Conservation (phyloP, 2,329 filamentous ascomycete species). For the Aspergillus sergii region DNA sequence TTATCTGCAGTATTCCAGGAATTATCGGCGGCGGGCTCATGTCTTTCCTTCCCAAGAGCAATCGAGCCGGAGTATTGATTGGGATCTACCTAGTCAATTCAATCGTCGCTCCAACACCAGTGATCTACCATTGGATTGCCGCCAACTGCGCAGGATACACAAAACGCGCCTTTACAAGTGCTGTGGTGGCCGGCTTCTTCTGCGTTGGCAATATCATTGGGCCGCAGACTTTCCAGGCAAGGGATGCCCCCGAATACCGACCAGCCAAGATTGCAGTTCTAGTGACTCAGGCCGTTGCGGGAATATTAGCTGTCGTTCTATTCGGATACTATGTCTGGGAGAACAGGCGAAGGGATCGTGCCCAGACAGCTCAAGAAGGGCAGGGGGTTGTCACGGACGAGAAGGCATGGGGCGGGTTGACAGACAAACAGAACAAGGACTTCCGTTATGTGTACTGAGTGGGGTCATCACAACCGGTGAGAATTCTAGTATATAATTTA, state of each 20-base stretch:
- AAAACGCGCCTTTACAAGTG: slow-evolving; percentile 53
- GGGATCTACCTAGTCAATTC: slow-evolving; percentile 51
- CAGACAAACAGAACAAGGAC: slow-evolving; percentile 35
- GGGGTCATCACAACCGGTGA: not conserved
- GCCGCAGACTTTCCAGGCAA: slow-evolving; percentile 27
- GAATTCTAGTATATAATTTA: not conserved
- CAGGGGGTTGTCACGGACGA: slow-evolving; percentile 22
- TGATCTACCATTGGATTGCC: slow-evolving; percentile 51
- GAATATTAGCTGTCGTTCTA: slow-evolving; percentile 32
- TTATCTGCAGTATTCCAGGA: slow-evolving; percentile 48
- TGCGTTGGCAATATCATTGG: slow-evolving; percentile 47
- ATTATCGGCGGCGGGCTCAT: slow-evolving; percentile 48
- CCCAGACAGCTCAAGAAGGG: slow-evolving; percentile 15
- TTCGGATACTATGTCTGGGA: slow-evolving; percentile 33
- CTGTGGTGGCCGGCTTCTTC: slow-evolving; percentile 47
- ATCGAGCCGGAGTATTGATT: slow-evolving; percentile 46
- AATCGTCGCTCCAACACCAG: slow-evolving; percentile 46
- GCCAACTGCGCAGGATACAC: slow-evolving; percentile 54
- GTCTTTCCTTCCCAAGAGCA: slow-evolving; percentile 39
- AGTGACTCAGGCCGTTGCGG: slow-evolving; percentile 36
- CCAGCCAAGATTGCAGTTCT: slow-evolving; percentile 47
- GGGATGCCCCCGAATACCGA: slow-evolving; percentile 47
- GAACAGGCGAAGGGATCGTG: slow-evolving; percentile 32
- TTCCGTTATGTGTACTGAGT: slow-evolving; percentile 39
- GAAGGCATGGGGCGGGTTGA: slow-evolving; percentile 35